Evolutionary conservation across 257 asterid species (phyloP).

Genomic region (Solanum paucissectum): DNA sequence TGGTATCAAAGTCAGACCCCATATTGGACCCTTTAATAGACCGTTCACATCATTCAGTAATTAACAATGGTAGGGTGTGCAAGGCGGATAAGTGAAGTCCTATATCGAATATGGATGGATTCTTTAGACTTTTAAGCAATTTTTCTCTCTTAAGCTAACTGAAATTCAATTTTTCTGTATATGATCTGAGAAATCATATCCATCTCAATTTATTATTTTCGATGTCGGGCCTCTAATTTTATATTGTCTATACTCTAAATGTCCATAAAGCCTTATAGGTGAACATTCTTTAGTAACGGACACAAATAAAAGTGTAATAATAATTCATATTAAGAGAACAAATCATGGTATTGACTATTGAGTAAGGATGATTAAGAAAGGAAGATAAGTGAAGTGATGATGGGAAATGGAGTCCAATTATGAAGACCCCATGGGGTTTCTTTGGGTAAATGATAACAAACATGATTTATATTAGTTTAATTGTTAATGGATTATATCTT

Average conservation of each 20-base stretch:
- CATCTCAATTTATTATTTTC: background rate
- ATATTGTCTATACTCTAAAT: background rate
- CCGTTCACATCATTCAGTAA: background rate
- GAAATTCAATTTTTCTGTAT: background rate
- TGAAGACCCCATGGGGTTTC: background rate
- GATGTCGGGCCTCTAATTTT: background rate
- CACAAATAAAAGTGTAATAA: background rate
- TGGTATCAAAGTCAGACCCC: background rate
- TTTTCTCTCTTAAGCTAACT: background rate
- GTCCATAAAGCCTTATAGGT: background rate
- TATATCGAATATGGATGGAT: background rate
- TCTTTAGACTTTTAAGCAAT: background rate
- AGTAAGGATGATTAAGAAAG: background rate
- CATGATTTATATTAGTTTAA: background rate
- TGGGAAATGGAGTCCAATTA: slow-evolving; percentile 1
- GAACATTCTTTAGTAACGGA: background rate
- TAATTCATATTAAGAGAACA: background rate
- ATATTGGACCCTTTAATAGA: background rate
- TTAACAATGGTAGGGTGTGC: background rate
- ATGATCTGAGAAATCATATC: background rate
- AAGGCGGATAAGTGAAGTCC: background rate
- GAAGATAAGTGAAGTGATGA: background rate
- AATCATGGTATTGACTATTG: background rate
- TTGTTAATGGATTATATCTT: background rate
- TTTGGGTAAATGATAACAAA: background rate